Conservation (phyloP, 176 grass and related monocot genomes). For the barley (Hordeum vulgare) region DNA sequence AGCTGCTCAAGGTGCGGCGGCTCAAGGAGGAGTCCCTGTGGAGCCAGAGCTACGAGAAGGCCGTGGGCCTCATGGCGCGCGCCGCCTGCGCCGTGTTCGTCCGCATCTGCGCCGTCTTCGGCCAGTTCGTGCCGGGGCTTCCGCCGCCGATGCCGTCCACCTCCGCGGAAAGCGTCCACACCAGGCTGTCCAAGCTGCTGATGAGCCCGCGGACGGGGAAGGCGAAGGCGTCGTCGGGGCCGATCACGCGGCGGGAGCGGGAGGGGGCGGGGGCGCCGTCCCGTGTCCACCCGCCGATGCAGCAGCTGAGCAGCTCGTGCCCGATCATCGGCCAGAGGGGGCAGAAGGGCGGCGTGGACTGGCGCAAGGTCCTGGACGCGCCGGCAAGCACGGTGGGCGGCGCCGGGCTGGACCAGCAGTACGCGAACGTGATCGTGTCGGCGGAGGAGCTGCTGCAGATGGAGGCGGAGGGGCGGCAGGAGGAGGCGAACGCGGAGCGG, state of each 20-base stretch:
- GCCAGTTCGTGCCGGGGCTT: constrained; percentile 32
- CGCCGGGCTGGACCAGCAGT: constrained; percentile 69
- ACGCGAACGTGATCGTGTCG: constrained; percentile 61
- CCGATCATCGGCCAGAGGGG: constrained; percentile 48
- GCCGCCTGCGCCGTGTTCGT: constrained; percentile 58
- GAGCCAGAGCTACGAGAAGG: constrained; percentile 64
- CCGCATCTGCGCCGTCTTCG: constrained; percentile 64
- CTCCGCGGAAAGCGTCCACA: constrained; percentile 21
- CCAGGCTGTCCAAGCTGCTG: constrained; percentile 38
- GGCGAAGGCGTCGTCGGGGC: constrained; percentile 52
- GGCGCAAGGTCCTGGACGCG: constrained; percentile 55
- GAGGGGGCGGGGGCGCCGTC: neutral
- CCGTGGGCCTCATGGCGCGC: constrained; percentile 56
- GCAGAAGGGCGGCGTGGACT: constrained; percentile 17
- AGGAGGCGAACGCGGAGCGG: constrained; percentile 47
- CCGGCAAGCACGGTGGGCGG: constrained; percentile 47
- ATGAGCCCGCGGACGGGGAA: constrained; percentile 20
- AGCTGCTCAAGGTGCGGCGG: constrained; percentile 51
- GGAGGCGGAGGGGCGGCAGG: constrained; percentile 51
- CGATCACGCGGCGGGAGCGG: constrained; percentile 48
- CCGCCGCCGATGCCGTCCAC: constrained; percentile 16
- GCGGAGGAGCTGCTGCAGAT: constrained; percentile 68
- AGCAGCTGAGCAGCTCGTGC: constrained; percentile 49
- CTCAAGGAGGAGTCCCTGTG: constrained; percentile 83
- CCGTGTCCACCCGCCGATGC: constrained; percentile 13